Evolutionary conservation across 192 early-diverging fungal species (phyloP), one percentile per base, ranked within the genome.

Genomic region (Backusella tuberculispora): DNA sequence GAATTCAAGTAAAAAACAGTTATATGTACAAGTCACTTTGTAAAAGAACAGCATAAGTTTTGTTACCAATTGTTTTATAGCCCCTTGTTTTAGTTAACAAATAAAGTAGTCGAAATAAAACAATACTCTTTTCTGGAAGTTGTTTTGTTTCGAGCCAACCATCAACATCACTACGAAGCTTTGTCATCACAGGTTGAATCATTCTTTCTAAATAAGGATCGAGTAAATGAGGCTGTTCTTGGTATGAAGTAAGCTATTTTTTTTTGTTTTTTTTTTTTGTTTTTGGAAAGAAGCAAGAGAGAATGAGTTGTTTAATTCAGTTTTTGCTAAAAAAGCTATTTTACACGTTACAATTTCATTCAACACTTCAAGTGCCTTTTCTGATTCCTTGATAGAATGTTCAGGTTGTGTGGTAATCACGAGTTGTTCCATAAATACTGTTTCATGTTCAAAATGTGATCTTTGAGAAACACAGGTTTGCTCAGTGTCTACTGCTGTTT

Each of bases 81-180:
- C 98, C 97, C 40, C 97, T 88, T 37, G 95, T 92, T 71, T 95
- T 96, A 80, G 88, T 90, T 53, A 98, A 77, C 34, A 86, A 84
- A 75, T 97, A 95, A 13, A 98, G 70, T 50, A 76, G 76, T 17
- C 64, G 44, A 26, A 80, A 81, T 6, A 73, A 40, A 10, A 43
- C 13, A 43, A 63, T 46, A 24, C 41, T 63, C 6, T 17, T 66
- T 26, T 63, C 71, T 17, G 69, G 29, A n/a, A 41, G 46, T 13
- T 26, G 34, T 21, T 44, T 17, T 24, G 48, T 68, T 34, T 63
- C 29, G 4, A 37, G 34, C 70, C 56, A 73, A 9, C 19, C 10
- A 45, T 75, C 74, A 14, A 92, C 83, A 63, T 77, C 76, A 14
- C 24, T 69, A 44, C 88, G 85, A 45, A 94, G 79, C 34, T 79